These are phyloP conservation scores for Pseudocercospora pini-densiflorae DNA, from an alignment of 2,329 filamentous ascomycete species.

Conservation along the genomic window DNA sequence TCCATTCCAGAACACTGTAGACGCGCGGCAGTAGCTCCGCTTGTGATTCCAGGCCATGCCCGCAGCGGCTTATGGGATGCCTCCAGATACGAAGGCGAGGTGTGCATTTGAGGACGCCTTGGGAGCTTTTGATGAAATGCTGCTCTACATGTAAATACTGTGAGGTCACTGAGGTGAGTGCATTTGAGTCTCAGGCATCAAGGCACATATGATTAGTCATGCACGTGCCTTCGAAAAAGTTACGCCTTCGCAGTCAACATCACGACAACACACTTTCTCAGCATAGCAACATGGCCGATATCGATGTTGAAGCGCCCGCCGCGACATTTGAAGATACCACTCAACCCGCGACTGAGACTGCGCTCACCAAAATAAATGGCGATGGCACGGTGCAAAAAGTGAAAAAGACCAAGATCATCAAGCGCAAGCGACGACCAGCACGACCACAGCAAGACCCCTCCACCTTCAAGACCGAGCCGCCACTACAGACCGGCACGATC, in stretches of 20 bases:
- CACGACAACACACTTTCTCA: not conserved
- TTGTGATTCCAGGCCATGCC: too few species aligned
- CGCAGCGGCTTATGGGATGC: too few species aligned
- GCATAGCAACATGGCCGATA: not conserved
- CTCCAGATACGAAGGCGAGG: too few species aligned
- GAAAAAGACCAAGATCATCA: constrained; percentile 89
- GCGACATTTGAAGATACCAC: constrained; percentile 31
- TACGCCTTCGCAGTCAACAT: not conserved
- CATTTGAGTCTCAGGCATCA: not conserved
- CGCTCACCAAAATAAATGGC: constrained; percentile 30
- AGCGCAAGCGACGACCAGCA: constrained; percentile 87
- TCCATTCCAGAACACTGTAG: too few species aligned
- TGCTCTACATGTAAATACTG: not conserved
- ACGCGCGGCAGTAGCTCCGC: too few species aligned
- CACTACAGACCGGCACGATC: constrained; percentile 89
- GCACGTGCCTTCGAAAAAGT: too few species aligned
- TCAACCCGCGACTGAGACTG: constrained; percentile 25
- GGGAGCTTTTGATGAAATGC: too few species aligned
- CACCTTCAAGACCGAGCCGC: constrained; percentile 79
- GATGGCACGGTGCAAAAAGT: constrained; percentile 52
- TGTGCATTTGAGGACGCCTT: too few species aligned
- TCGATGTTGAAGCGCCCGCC: not conserved
- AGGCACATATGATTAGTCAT: not conserved
- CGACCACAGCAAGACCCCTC: constrained; percentile 88
- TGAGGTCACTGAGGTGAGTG: not conserved